A percentile compares a stretch with the other conserved stretches of the same genome.
Conservation (phyloP, 306 rosid genomes). For the Dicorynia guianensis region DNA sequence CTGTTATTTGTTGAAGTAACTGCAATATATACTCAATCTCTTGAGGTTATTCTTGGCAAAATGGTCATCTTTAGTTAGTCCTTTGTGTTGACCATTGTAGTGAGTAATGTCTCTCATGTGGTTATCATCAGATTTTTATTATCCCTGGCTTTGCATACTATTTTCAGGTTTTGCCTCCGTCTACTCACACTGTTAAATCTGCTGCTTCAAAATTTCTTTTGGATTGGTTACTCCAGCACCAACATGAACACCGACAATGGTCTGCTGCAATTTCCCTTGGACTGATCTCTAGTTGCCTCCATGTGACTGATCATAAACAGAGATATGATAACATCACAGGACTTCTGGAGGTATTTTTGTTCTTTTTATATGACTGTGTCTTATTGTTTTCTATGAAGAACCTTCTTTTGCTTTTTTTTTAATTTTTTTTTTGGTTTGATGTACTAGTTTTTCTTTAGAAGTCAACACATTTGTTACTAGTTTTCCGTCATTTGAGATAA, state of each 20-base stretch:
- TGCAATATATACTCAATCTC: conserved; percentile 24
- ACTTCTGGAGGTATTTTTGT: conserved; percentile 77
- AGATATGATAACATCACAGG: conserved; percentile 79
- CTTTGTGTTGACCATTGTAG: conserved; percentile 33
- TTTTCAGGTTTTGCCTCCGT: conserved; percentile 84
- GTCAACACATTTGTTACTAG: neutral
- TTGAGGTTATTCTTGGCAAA: conserved; percentile 33
- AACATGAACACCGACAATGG: conserved; percentile 92
- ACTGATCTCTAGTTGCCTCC: conserved; percentile 85
- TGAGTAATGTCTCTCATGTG: conserved; percentile 11
- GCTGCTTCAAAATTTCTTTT: conserved; percentile 90
- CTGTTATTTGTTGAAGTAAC: conserved; percentile 5
- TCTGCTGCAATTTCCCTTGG: conserved; percentile 96
- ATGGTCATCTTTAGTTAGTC: conserved; percentile 9
- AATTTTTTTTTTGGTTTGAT: neutral
- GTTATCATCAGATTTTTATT: conserved; percentile 18
- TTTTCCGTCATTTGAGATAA: neutral
- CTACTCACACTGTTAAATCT: conserved; percentile 86
- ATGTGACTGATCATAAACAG: conserved; percentile 88
- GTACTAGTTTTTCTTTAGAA: neutral
- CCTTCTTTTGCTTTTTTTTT: neutral
- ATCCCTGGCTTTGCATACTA: conserved; percentile 34
- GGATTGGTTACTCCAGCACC: conserved; percentile 89
- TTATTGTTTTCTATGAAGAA: conserved; percentile 10
- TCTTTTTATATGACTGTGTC: conserved; percentile 23